phyloP scores from a whole-genome alignment of 169 alveolate genomes.

The Cryptosporidium bovis region DNA sequence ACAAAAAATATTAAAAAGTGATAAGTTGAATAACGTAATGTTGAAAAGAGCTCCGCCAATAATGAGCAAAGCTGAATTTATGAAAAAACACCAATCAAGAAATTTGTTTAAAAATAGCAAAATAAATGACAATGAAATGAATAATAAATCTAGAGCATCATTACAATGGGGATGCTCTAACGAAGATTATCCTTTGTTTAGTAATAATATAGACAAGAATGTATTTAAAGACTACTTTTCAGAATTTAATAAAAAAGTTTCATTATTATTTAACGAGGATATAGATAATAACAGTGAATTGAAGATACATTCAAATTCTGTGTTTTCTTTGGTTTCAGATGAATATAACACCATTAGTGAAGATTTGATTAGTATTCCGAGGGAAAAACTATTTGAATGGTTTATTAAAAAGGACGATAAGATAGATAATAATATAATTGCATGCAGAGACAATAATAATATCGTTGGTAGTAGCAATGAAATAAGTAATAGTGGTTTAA shows the following conservation, averaged over 20 bases:
- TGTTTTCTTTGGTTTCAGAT: conserved; percentile 23
- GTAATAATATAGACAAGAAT: conserved; percentile 7
- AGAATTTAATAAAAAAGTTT: conserved; percentile 35
- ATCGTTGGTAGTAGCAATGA: no score
- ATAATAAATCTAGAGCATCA: conserved; percentile 30
- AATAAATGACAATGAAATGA: neutral
- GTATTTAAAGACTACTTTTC: conserved; percentile 36
- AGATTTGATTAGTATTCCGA: neutral
- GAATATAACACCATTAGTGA: neutral
- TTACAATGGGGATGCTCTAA: conserved; percentile 61
- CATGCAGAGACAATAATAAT: neutral
- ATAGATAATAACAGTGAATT: conserved; percentile 6
- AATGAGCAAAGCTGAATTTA: conserved; percentile 52
- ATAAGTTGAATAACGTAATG: neutral
- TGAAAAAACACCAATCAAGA: conserved; percentile 7
- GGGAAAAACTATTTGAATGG: conserved; percentile 57
- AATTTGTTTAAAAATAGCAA: neutral
- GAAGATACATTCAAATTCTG: conserved; percentile 16
- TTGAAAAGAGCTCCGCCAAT: conserved; percentile 59
- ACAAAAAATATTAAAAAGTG: neutral
- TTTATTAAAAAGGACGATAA: conserved; percentile 34
- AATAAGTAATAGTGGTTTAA: no score
- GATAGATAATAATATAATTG: neutral
- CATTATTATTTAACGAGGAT: neutral
- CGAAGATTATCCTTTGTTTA: conserved; percentile 45